Conservation (phyloP, 495 filamentous ascomycete species). For the Hyaloscypha bicolor region DNA sequence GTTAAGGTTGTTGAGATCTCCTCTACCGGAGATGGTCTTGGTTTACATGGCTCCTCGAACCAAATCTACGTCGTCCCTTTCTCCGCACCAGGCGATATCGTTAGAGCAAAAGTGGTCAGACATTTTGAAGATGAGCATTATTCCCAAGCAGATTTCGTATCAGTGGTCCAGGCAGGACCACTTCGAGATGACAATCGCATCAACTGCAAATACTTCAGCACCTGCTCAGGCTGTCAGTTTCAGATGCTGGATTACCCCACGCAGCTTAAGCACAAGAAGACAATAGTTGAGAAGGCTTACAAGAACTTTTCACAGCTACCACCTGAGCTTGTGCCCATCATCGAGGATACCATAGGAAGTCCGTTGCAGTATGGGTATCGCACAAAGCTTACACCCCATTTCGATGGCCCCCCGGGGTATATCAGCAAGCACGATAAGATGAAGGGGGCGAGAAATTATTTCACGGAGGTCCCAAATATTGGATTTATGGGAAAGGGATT, state of each 20-base stretch:
- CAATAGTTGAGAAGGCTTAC: conserved; percentile 89
- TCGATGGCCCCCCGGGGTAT: conserved; percentile 66
- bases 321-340: conserved; percentile 71
- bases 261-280: conserved; percentile 82
- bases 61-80: conserved; percentile 92
- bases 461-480: conserved; percentile 69
- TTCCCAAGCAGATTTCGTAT: conserved; percentile 77
- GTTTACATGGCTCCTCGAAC: conserved; percentile 59
- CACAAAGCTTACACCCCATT: conserved; percentile 96
- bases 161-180: conserved; percentile 70
- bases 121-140: conserved; percentile 63
- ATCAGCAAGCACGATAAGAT: conserved; percentile 39
- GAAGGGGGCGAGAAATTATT: conserved; percentile 44
- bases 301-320: conserved; percentile 83
- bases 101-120: conserved; percentile 75
- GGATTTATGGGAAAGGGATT: conserved; percentile 87
- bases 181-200: conserved; percentile 76
- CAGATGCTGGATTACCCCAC: conserved; percentile 92
- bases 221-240: conserved; percentile 92
- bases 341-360: conserved; percentile 84
- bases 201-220: conserved; percentile 81
- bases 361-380: conserved; percentile 91
- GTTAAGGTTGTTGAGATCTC: conserved; percentile 75
- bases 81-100: conserved; percentile 79
- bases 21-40: conserved; percentile 90